A percentile compares a stretch with the other conserved stretches of the same genome.
phyloP scores from a whole-genome alignment of 2,329 filamentous ascomycete species.

The Penicillium thymicola region DNA sequence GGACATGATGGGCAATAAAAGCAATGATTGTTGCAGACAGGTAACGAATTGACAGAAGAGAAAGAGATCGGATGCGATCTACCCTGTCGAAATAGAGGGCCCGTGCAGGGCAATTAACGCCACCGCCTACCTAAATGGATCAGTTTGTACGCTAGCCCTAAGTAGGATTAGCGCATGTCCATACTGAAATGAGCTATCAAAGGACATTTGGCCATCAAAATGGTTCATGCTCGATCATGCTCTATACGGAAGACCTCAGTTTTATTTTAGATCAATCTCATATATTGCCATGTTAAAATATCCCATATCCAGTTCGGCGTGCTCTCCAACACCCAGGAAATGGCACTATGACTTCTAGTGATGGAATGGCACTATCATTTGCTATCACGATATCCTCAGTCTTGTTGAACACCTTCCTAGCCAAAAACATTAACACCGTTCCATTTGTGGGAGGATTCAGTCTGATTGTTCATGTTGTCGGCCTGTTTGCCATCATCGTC shows the following conservation, averaged over 20 bases:
- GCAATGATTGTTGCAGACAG: background rate
- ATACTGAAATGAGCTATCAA: no score
- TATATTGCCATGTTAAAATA: no score
- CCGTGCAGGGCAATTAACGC: background rate
- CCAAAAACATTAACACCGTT: conserved; percentile 26
- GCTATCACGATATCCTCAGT: conserved; percentile 39
- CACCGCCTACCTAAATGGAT: background rate
- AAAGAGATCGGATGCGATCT: background rate
- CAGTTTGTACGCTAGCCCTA: background rate
- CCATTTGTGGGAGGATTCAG: conserved; percentile 39
- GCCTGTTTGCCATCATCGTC: conserved; percentile 44
- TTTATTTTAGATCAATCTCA: background rate
- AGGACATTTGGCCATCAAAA: no score
- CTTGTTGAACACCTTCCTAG: conserved; percentile 42
- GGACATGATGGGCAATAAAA: conserved; percentile 13
- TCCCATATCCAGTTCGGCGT: background rate
- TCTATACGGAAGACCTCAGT: background rate
- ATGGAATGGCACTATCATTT: conserved; percentile 48
- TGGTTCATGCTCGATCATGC: no score
- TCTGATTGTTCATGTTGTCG: conserved; percentile 43
- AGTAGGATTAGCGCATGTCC: background rate
- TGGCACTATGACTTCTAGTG: conserved; percentile 36
- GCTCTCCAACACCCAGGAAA: background rate
- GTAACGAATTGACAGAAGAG: background rate
- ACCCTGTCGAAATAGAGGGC: background rate